Base-by-base conservation (phyloP, 179 eudicot species). In the Silene vulgaris region DNA sequence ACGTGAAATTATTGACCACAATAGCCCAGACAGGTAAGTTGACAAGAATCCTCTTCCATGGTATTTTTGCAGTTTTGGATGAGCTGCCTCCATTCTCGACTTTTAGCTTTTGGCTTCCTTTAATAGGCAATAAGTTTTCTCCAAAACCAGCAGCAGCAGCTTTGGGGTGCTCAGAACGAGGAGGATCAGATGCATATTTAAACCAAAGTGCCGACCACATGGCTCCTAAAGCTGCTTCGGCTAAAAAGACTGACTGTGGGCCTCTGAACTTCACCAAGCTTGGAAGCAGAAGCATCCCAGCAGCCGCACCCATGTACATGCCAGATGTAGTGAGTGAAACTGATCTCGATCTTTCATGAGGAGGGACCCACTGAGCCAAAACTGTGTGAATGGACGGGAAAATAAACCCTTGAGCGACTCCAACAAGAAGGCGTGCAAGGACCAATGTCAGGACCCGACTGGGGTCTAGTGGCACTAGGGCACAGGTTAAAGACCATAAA, bases 21-120 rank as follows among this genome's bases (percentile, higher is more conserved):
- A 93, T 93, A 20, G 97, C 97, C 98, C 98, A 93, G 35, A 93
- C 95, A 0, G 97, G 96, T 67, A 90, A 77, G 82, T 91, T 93
- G 48, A 89, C 65, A 19, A 88, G 48, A 70, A 93, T 89, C 65
- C 59, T 85, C 81, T 89, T 90, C 97, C 98, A 93, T 1, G 98
- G 98, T 37, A 93, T 93, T 74, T 84, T 84, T n/a, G 81, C 74
- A 7, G 81, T 83, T 82, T 76, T 87, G 2, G 6, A 75, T 0
- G 81, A 77, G 63, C 84, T 74, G n/a, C 82, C 85, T 71, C 91
- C 92, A 40, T 82, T 89, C 75, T 83, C 93, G 23, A 77, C 84
- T 71, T 85, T 90, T 19, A 75, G 57, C 83, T 84, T 91, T 74
- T 80, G 85, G 63, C 70, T 82, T 21, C 89, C 87, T 79, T 84